phyloP scores from a whole-genome alignment of 768 basidiomycete species.

The Termitomyces titanicus region DNA sequence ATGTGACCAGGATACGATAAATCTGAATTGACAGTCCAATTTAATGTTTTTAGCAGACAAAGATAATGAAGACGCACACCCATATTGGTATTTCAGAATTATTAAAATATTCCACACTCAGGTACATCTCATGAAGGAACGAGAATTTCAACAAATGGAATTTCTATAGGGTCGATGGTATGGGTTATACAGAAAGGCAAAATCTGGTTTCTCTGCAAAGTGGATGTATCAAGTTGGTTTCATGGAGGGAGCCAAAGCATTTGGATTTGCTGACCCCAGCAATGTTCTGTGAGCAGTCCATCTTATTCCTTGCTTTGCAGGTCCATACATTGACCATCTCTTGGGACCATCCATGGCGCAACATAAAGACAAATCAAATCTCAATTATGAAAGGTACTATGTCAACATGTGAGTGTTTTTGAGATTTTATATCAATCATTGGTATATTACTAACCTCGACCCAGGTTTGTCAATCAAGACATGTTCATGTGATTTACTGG shows the following conservation, averaged over 20 bases:
- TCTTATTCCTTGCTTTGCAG: constrained; percentile 21
- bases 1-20: constrained; percentile 32
- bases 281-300: constrained; percentile 28
- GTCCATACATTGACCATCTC: constrained; percentile 16
- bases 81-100: neutral
- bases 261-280: constrained; percentile 31
- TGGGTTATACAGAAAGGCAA: constrained; percentile 6
- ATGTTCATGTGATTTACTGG: no score
- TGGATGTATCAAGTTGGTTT: constrained; percentile 20
- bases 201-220: constrained; percentile 8
- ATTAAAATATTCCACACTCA: neutral
- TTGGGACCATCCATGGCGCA: constrained; percentile 15
- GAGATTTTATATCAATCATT: no score
- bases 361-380: neutral
- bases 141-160: neutral
- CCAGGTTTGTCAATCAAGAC: no score
- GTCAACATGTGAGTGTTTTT: constrained; percentile 28
- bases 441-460: no score
- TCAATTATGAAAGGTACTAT: constrained; percentile 12
- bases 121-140: neutral
- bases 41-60: neutral
- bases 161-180: constrained; percentile 15
- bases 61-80: constrained; percentile 12
- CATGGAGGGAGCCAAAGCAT: constrained; percentile 18
- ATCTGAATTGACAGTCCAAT: constrained; percentile 19